Conservation (phyloP, 495 filamentous ascomycete genomes). For the Aspergillus biplanus region DNA sequence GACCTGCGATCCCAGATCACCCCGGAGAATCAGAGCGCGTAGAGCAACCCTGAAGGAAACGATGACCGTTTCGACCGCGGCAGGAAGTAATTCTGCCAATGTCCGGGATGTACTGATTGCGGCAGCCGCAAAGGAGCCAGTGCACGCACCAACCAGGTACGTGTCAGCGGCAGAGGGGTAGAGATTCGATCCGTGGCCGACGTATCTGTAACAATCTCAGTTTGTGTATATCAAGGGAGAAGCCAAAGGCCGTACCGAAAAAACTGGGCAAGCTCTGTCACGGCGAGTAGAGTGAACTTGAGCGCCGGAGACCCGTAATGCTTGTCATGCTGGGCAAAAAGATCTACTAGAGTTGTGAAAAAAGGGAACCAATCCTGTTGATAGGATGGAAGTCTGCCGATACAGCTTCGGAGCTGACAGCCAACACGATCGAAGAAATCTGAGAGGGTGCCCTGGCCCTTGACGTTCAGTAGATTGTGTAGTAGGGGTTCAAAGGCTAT, state of each 20-base stretch:
- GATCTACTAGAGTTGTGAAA: constrained; percentile 7
- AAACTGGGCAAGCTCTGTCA: constrained; percentile 8
- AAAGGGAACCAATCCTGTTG: constrained; percentile 13
- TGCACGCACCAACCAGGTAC: constrained; percentile 21
- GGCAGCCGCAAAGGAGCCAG: constrained; percentile 16
- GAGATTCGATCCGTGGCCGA: constrained; percentile 5
- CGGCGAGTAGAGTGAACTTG: constrained; percentile 8
- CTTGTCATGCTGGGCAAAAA: constrained; percentile 11
- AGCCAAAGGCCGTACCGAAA: too few species aligned
- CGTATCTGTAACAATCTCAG: too few species aligned
- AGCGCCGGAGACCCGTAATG: neutral
- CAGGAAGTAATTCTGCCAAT: constrained; percentile 12
- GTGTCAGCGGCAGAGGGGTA: constrained; percentile 12
- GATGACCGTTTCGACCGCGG: constrained; percentile 17
- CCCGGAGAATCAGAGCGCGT: constrained; percentile 9
- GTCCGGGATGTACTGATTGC: constrained; percentile 15
- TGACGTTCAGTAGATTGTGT: constrained; percentile 5
- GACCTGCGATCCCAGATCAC: neutral
- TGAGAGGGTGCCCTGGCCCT: neutral
- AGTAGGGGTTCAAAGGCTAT: constrained; percentile 6
- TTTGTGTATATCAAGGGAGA: too few species aligned
- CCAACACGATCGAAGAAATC: constrained; percentile 12
- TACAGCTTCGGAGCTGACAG: constrained; percentile 1
- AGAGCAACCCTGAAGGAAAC: constrained; percentile 19
- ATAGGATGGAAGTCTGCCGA: neutral